Percentiles rank a stretch among this genome's conserved stretches.
phyloP scores from a whole-genome alignment of 495 filamentous ascomycete genomes.

The Penicillium waksmanii region DNA sequence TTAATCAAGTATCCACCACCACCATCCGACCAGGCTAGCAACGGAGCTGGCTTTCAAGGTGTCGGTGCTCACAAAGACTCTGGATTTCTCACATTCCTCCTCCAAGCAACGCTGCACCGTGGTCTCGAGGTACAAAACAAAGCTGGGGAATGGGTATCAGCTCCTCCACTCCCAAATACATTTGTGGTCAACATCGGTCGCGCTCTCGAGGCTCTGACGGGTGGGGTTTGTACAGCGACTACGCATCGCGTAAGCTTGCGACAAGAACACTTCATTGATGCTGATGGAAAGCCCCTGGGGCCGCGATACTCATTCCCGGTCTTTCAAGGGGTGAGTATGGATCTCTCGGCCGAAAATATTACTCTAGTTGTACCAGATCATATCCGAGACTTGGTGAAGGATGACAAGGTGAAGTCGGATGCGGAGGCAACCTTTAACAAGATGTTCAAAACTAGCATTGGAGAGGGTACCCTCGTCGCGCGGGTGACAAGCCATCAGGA shows the following conservation, averaged over 20 bases:
- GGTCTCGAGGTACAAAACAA: slow-evolving; percentile 92
- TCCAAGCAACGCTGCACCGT: slow-evolving; percentile 78
- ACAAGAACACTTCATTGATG: slow-evolving; percentile 36
- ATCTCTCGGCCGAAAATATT: slow-evolving; percentile 76
- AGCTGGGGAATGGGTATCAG: slow-evolving; percentile 75
- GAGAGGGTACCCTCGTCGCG: slow-evolving; percentile 83
- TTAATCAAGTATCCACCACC: slow-evolving; percentile 83
- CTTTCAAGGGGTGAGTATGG: slow-evolving; percentile 84
- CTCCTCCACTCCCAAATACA: slow-evolving; percentile 53
- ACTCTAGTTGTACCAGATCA: slow-evolving; percentile 70
- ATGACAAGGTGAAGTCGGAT: slow-evolving; percentile 47
- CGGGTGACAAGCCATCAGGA: slow-evolving; percentile 87
- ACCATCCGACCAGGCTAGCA: slow-evolving; percentile 27
- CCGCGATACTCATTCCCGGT: slow-evolving; percentile 85
- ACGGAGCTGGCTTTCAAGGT: slow-evolving; percentile 48
- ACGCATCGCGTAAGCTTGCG: slow-evolving; percentile 73
- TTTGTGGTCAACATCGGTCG: slow-evolving; percentile 92
- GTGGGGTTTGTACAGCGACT: slow-evolving; percentile 82
- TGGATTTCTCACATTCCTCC: slow-evolving; percentile 83
- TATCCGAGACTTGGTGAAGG: slow-evolving; percentile 52
- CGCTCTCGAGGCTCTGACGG: slow-evolving; percentile 87
- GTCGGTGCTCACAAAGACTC: slow-evolving; percentile 95
- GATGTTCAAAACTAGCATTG: slow-evolving; percentile 60
- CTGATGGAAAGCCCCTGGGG: slow-evolving; percentile 46
- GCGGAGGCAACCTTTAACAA: slow-evolving; percentile 48